These are phyloP conservation scores for Geotrichum bryndzae DNA, from an alignment of 1,139 yeast species.

Conservation along the genomic window DNA sequence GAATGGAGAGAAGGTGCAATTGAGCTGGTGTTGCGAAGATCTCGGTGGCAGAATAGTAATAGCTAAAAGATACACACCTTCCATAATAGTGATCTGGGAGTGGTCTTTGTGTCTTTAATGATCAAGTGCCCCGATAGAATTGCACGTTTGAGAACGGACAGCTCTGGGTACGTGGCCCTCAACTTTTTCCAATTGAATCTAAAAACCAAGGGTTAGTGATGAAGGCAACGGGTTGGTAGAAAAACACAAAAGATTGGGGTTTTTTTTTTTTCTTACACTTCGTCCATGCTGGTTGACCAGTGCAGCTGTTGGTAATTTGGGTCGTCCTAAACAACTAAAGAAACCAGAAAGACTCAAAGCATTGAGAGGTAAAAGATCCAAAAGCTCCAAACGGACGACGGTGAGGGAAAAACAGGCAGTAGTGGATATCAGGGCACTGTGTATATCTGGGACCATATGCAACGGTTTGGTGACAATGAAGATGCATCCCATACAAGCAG, in stretches of 20 bases:
- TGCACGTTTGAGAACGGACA: slow-evolving; percentile 6
- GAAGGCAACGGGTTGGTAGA: background rate
- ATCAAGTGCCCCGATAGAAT: slow-evolving; percentile 9
- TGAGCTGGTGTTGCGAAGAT: background rate
- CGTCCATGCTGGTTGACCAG: background rate
- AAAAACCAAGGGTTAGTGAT: background rate
- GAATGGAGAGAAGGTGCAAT: background rate
- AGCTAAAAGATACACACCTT: slow-evolving; percentile 21
- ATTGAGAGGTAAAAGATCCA: background rate
- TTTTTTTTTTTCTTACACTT: background rate
- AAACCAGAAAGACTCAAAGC: background rate
- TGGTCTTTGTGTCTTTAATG: slow-evolving; percentile 9
- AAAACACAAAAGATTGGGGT: too few species aligned
- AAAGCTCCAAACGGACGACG: background rate
- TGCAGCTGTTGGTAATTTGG: background rate
- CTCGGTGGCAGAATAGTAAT: background rate
- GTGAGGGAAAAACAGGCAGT: background rate
- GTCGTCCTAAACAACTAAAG: background rate
- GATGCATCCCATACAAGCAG: background rate
- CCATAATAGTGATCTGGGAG: slow-evolving; percentile 29
- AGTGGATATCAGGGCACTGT: background rate
- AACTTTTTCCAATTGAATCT: slow-evolving; percentile 11
- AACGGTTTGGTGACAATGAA: too few species aligned
- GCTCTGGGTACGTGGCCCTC: slow-evolving; percentile 9
- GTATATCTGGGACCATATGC: background rate